These are phyloP conservation scores for Lasiosphaeria miniovina DNA, from an alignment of 495 filamentous ascomycete genomes.

Conservation along the genomic window DNA sequence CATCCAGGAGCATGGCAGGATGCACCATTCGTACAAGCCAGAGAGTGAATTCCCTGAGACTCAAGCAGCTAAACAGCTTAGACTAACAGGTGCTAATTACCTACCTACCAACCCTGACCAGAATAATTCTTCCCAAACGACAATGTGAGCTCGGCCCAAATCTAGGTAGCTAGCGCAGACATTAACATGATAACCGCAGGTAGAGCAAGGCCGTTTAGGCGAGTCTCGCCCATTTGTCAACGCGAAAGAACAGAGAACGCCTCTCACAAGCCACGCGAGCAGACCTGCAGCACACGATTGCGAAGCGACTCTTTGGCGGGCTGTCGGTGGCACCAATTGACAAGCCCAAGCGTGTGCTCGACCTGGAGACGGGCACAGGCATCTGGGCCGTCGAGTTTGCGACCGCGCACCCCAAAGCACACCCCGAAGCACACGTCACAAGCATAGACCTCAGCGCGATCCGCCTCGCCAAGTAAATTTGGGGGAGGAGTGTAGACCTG, in stretches of 20 bases:
- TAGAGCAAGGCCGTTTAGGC: conserved; percentile 21
- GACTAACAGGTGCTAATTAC: neutral
- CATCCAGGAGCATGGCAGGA: conserved; percentile 44
- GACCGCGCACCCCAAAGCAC: conserved; percentile 21
- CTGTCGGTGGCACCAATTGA: neutral
- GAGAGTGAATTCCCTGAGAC: conserved; percentile 18
- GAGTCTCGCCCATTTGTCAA: neutral
- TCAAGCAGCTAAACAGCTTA: too few relatives aligned
- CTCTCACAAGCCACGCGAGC: neutral
- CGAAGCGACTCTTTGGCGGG: conserved; percentile 4
- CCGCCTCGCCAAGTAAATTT: conserved; percentile 40
- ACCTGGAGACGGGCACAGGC: conserved; percentile 27
- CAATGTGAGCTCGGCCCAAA: neutral
- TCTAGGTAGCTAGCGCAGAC: neutral
- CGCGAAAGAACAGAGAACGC: neutral
- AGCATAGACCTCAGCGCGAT: conserved; percentile 46
- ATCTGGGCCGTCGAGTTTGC: conserved; percentile 29
- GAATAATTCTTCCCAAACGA: conserved; percentile 3
- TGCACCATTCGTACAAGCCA: conserved; percentile 48
- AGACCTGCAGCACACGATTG: conserved; percentile 7
- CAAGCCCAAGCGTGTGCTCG: conserved; percentile 17
- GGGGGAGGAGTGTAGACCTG: neutral
- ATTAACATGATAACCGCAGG: neutral
- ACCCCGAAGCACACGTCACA: conserved; percentile 10
- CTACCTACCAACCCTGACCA: too few relatives aligned